Evolutionary conservation across 148 eudicot genomes (phyloP).

Genomic region (Rhododendron ovatum): DNA sequence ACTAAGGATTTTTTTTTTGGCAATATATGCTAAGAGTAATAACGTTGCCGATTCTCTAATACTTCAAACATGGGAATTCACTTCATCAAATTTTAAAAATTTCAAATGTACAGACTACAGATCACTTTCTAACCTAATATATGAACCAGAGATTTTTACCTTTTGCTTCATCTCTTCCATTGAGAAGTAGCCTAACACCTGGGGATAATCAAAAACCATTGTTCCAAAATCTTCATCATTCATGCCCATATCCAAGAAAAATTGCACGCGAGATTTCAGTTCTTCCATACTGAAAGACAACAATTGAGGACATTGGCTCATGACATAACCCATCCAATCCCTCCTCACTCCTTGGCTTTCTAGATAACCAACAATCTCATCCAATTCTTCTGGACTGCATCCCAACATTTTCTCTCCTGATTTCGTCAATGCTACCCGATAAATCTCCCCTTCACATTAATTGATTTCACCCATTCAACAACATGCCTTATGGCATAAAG

Average conservation of each 20-base stretch:
- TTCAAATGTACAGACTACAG: not conserved
- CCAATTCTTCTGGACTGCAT: conserved; percentile 56
- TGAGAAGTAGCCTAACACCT: conserved; percentile 68
- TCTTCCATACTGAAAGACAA: conserved; percentile 77
- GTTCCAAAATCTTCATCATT: conserved; percentile 87
- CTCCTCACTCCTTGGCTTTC: conserved; percentile 73
- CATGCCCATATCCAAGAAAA: conserved; percentile 88
- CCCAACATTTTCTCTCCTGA: conserved; percentile 54
- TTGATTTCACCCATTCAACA: conserved; percentile 71
- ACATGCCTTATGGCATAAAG: conserved; percentile 38
- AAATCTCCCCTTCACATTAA: conserved; percentile 68
- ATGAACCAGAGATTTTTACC: conserved; percentile 34
- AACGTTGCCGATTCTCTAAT: too few species aligned
- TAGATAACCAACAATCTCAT: conserved; percentile 62
- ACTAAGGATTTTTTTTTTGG: not conserved
- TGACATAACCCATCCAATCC: conserved; percentile 87
- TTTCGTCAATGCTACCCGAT: conserved; percentile 56
- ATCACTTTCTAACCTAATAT: not conserved
- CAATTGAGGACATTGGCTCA: conserved; percentile 74
- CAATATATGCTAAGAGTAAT: too few species aligned
- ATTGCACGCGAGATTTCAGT: conserved; percentile 52
- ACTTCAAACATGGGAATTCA: too few species aligned
- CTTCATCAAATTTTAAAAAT: not conserved
- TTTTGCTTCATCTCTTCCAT: conserved; percentile 87
- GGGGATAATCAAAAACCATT: conserved; percentile 89